Base-by-base conservation (phyloP, 1,284 basidiomycete species). In the Moesziomyces sp. region DNA sequence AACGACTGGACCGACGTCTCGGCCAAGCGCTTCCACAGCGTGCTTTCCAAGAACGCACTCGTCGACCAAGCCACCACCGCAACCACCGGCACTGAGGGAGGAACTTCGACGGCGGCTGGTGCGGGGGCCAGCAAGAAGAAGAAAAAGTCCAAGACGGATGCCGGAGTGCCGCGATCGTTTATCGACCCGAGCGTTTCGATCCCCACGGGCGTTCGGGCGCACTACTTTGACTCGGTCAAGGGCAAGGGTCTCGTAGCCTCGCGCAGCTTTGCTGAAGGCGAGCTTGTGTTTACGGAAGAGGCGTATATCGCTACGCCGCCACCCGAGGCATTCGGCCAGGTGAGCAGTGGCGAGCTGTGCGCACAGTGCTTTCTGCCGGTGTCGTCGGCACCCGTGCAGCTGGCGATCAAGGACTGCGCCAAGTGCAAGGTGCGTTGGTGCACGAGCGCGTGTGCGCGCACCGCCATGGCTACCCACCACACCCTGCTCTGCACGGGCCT, bases 171-270 rank as follows among this genome's bases (percentile, higher is more conserved):
- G 16, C 63, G 65, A 21, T 82, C 80, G 3, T 58, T 44, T 21
- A 67, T 81, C 62, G 80, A 82, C 55, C 2, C 58, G 10, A 13
- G 28, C 21, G 40, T 82, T n/a, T 3, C 52, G 14, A 46, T 81
- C 11, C 79, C 80, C 0, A 1, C 62, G 3, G 76, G 76, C 16
- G 87, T 92, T 13, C 86, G 88, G 55, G 90, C 91, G 2, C 88
- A 87, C 77, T 88, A 90, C 85, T 93, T 93, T 79, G 87, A 89
- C 52, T 86, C 87, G 55, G 85, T 87, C 65, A 93, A 91, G 79
- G 93, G 93, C 10, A 94, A 95, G 78, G 93, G 93, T 0, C 86
- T 95, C 30, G 88, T 94, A 0, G 91, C 92, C 1, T 88, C 85
- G 26, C 87, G 89, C 55, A 86, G 87, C 49, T 90, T 94, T 60